These are phyloP conservation scores for Clitopilus passeckerianus DNA, from an alignment of 768 basidiomycete species.

Conservation along the genomic window DNA sequence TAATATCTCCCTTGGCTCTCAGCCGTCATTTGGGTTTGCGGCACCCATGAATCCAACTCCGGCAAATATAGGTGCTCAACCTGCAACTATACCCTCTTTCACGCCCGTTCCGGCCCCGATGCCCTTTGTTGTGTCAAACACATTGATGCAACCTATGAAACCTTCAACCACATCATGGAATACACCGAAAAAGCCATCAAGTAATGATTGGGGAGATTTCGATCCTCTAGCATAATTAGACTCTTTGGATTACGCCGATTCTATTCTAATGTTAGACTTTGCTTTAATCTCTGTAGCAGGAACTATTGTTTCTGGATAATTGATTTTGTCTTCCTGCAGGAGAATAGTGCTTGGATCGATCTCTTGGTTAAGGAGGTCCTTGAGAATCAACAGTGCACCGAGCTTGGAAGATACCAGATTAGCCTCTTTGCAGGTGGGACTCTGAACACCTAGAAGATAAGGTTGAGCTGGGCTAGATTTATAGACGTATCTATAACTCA, in stretches of 20 bases:
- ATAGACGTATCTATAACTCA: conserved; percentile 21
- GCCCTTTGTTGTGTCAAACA: background rate
- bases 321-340: conserved; percentile 37
- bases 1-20: conserved; percentile 19
- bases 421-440: conserved; percentile 59
- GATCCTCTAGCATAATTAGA: conserved; percentile 58
- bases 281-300: background rate
- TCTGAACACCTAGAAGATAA: conserved; percentile 53
- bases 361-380: conserved; percentile 47
- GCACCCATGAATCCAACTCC: conserved; percentile 2
- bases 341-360: conserved; percentile 34
- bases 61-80: background rate
- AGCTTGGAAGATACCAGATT: conserved; percentile 72
- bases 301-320: conserved; percentile 8
- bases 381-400: conserved; percentile 68
- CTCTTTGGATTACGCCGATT: conserved; percentile 9
- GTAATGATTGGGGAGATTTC: conserved; percentile 78
- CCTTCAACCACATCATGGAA: conserved; percentile 47
- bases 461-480: background rate
- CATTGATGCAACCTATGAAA: conserved; percentile 58
- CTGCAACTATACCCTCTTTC: background rate
- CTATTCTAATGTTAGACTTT: background rate
- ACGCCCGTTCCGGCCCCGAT: background rate
- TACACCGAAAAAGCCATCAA: conserved; percentile 42
- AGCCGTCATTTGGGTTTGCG: conserved; percentile 7